Evolutionary conservation across 2,329 filamentous ascomycete species (phyloP).

Genomic region (Sarocladium brachiariae): DNA sequence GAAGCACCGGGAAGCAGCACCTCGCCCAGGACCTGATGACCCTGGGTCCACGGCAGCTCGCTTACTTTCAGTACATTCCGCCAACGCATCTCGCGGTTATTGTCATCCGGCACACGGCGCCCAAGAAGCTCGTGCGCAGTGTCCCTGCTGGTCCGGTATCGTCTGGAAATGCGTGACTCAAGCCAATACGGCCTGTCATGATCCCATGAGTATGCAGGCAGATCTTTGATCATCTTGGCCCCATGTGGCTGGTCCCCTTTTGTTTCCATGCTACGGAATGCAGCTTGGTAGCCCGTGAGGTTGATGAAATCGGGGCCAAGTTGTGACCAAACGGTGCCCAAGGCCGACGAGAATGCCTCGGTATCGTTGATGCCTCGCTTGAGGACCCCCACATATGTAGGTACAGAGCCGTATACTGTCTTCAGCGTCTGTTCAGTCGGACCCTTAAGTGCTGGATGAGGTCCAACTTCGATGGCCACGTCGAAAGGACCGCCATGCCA

Average conservation of each 20-base stretch:
- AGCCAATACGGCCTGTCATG: constrained; percentile 46
- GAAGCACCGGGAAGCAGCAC: constrained; percentile 11
- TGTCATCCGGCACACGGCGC: neutral
- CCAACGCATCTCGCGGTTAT: constrained; percentile 38
- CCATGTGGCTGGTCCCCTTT: no score
- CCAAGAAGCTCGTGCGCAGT: constrained; percentile 47
- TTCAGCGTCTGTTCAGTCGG: constrained; percentile 14
- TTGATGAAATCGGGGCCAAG: neutral
- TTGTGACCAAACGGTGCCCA: neutral
- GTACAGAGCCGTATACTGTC: no score
- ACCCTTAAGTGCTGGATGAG: constrained; percentile 28
- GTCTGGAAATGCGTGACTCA: constrained; percentile 39
- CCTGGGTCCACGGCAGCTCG: constrained; percentile 45
- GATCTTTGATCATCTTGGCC: constrained; percentile 28
- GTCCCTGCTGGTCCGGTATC: constrained; percentile 33
- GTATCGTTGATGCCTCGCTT: constrained; percentile 1
- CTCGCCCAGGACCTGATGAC: constrained; percentile 37
- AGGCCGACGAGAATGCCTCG: neutral
- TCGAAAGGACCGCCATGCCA: constrained; percentile 10
- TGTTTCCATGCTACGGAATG: constrained; percentile 14
- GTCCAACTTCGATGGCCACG: constrained; percentile 35
- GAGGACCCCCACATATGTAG: constrained; percentile 26
- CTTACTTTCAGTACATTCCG: constrained; percentile 40
- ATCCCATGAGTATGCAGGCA: constrained; percentile 50
- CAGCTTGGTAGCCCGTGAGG: neutral